These are phyloP conservation scores for Verticillium longisporum DNA, from an alignment of 2,329 filamentous ascomycete species.

Conservation along the genomic window DNA sequence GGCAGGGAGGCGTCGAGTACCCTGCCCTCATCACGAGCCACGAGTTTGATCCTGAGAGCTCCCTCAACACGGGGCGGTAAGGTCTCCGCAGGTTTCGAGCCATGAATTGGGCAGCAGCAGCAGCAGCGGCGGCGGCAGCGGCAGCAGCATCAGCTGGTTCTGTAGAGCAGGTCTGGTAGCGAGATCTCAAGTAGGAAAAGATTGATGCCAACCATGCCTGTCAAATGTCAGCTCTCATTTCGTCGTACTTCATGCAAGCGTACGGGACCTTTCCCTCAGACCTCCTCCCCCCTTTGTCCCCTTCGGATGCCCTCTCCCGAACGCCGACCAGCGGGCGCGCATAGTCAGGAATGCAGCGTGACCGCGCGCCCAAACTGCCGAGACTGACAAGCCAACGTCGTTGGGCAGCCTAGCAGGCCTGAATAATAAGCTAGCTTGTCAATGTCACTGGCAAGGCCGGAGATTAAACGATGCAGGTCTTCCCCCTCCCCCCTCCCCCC, in stretches of 20 bases:
- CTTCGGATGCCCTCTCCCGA: not conserved
- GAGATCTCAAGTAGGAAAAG: not conserved
- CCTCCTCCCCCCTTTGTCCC: too few relatives aligned
- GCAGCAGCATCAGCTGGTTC: not conserved
- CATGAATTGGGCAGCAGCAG: too few relatives aligned
- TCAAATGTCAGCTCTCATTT: not conserved
- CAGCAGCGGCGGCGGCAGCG: too few relatives aligned
- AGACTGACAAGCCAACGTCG: not conserved
- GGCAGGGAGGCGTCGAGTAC: constrained; percentile 46
- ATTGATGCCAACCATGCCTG: not conserved
- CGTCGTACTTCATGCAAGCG: not conserved
- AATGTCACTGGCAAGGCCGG: not conserved
- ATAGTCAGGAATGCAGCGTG: not conserved
- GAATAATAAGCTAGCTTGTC: too few relatives aligned
- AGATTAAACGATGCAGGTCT: not conserved
- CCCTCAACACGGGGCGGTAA: constrained; percentile 50
- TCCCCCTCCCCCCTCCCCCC: too few relatives aligned
- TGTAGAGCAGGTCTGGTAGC: not conserved
- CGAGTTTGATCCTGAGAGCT: constrained; percentile 52
- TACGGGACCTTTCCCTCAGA: too few relatives aligned
- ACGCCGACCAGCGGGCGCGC: not conserved
- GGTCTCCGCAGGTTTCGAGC: not conserved
- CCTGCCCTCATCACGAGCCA: constrained; percentile 51
- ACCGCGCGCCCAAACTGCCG: not conserved
- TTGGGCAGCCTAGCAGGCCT: not conserved